Conservation (phyloP, 345 rosid genomes). For the Citrus mangshanensis region DNA sequence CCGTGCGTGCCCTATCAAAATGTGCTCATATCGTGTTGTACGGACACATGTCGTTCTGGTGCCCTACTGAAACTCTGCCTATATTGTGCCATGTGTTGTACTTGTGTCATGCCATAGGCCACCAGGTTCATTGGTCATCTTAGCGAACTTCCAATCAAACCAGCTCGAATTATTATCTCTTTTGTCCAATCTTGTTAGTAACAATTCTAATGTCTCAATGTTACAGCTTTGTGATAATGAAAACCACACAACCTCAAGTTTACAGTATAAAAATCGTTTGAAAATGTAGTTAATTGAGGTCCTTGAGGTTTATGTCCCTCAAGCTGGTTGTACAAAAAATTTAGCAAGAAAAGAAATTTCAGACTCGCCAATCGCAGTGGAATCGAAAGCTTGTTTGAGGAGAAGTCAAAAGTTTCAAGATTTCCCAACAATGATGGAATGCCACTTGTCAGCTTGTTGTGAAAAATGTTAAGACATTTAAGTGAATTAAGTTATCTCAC, state of each 20-base stretch:
- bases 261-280: neutral
- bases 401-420: neutral
- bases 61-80: no score
- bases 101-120: neutral
- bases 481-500: neutral
- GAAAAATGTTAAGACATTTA: neutral
- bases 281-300: neutral
- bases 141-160: neutral
- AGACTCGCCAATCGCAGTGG: neutral
- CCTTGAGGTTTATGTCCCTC: neutral
- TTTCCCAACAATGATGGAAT: neutral
- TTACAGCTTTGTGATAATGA: neutral
- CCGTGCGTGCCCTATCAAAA: no score
- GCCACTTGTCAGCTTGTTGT: neutral
- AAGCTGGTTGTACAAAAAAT: neutral
- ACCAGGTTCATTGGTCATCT: neutral
- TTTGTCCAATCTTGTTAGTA: neutral
- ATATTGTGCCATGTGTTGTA: no score
- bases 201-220: neutral
- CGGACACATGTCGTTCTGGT: rapidly evolving
- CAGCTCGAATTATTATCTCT: neutral
- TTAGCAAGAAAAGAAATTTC: neutral
- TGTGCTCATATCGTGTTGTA: no score
- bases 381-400: neutral
- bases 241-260: neutral